A percentile compares a stretch with the other conserved stretches of the same genome.
These are phyloP conservation scores for Trichoderma aggressivum DNA, from an alignment of 2,329 filamentous ascomycete genomes.

Conservation along the genomic window DNA sequence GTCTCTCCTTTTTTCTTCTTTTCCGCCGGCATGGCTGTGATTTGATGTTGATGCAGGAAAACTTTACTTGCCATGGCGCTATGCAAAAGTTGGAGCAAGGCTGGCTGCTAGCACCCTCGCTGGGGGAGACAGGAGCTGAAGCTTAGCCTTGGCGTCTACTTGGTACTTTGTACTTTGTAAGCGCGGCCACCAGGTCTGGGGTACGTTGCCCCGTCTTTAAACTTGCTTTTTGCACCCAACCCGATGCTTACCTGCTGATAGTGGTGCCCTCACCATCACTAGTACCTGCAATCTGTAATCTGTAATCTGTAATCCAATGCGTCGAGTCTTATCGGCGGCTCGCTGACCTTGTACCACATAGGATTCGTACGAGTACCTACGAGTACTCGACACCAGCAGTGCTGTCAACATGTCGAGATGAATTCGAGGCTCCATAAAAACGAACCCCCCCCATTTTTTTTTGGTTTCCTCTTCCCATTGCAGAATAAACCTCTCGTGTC, in stretches of 20 bases:
- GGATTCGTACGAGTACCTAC: no score
- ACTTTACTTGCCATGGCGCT: neutral
- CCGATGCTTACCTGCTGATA: neutral
- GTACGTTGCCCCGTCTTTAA: neutral
- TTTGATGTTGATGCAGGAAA: neutral
- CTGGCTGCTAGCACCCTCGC: neutral
- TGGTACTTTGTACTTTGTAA: neutral
- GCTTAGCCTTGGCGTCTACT: neutral
- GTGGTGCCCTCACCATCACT: neutral
- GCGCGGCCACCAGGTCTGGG: conserved; percentile 3
- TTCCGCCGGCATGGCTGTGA: neutral
- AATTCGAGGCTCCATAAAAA: neutral
- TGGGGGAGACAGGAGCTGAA: neutral
- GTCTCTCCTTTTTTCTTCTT: neutral
- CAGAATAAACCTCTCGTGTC: neutral
- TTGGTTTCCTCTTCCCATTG: neutral
- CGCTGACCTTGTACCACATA: neutral
- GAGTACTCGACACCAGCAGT: no score
- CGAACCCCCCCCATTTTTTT: neutral
- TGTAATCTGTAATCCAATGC: neutral
- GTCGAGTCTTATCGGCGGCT: neutral
- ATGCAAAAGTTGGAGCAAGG: neutral
- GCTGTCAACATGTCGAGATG: neutral
- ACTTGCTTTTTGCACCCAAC: neutral
- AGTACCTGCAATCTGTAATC: neutral